Base-by-base conservation (phyloP, 169 alveolate genomes). In the Cryptosporidium ubiquitum region DNA sequence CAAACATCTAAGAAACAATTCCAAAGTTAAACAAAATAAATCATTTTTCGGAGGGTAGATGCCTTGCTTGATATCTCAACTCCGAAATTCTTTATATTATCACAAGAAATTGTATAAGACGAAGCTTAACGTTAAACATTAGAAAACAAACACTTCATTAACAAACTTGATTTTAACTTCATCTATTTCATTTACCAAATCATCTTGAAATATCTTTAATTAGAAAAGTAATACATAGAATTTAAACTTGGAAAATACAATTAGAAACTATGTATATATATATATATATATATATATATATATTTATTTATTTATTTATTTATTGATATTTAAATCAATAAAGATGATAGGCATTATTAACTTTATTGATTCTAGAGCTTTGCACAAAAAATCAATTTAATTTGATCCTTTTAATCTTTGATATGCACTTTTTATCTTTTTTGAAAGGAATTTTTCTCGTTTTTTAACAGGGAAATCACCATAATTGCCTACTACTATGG, bases 401-500 rank as follows among this genome's bases (percentile, higher is more conserved):
- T 29, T 33, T 20, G 5, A 20, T 33, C 71, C 42, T 37, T 18
- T 64, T 33, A 64, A 37, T 29, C 31, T 64, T 1, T 64, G 23
- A 14, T 64, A 64, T 31, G n/a, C 71, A 35, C n/a, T 64, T 16
- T 29, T 64, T 31, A 64, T 31, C 29, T 18, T 64, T 3, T 33
- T 64, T 0, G 71, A 64, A 33, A 64, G 23, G 40, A 49, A 64
- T 26, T 12, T 64, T 64, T 37, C 31, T 9, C 33, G 23, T 14
- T 64, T 64, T 64, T 64, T 33, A 14, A 14, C 18, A 7, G 33
- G 26, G 18, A 12, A 12, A 51, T 52, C 35, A 29, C 31, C 85
- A 55, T 73, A 73, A 3, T 10, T 73, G 2, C 85, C 85, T 29
- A 73, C 68, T 10, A 20, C 39, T 55, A 73, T 73, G 9, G 58